Evolutionary conservation across 345 rosid genomes (phyloP).

Genomic region (Reutealis trisperma): DNA sequence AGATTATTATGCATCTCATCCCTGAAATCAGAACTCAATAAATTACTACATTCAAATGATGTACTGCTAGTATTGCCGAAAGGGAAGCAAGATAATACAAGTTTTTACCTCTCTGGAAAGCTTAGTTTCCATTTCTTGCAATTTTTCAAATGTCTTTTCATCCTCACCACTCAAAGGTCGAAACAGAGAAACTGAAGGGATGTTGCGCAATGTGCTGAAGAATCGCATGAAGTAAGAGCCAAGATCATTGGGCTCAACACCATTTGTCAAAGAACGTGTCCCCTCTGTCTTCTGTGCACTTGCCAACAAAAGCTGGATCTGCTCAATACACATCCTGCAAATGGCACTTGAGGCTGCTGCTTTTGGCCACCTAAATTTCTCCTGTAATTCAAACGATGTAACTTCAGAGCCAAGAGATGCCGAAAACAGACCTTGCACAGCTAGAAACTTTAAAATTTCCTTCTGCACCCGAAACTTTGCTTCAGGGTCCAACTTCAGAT

Average conservation of each 20-base stretch:
- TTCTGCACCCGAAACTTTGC: constrained; percentile 72
- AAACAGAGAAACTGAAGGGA: constrained; percentile 93
- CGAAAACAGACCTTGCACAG: constrained; percentile 91
- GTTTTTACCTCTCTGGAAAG: constrained; percentile 68
- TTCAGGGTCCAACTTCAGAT: constrained; percentile 67
- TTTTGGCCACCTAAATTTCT: constrained; percentile 97
- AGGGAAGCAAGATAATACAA: background rate
- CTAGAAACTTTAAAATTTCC: constrained; percentile 84
- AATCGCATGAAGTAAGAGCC: constrained; percentile 82
- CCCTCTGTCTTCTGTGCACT: constrained; percentile 71
- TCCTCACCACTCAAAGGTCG: constrained; percentile 74
- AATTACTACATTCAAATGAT: background rate
- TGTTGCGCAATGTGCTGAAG: constrained; percentile 76
- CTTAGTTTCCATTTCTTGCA: constrained; percentile 71
- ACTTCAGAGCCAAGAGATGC: constrained; percentile 95
- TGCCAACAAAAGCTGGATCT: constrained; percentile 77
- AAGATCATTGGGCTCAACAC: constrained; percentile 65
- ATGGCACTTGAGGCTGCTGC: constrained; percentile 66
- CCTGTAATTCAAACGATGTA: constrained; percentile 93
- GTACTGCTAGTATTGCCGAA: background rate
- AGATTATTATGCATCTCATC: constrained; percentile 3
- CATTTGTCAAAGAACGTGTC: constrained; percentile 38
- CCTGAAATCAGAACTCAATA: background rate
- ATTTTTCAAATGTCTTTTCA: constrained; percentile 62
- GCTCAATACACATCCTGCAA: constrained; percentile 89